These are phyloP conservation scores for Cucumis hystrix DNA, from an alignment of 306 rosid species.

Conservation along the genomic window DNA sequence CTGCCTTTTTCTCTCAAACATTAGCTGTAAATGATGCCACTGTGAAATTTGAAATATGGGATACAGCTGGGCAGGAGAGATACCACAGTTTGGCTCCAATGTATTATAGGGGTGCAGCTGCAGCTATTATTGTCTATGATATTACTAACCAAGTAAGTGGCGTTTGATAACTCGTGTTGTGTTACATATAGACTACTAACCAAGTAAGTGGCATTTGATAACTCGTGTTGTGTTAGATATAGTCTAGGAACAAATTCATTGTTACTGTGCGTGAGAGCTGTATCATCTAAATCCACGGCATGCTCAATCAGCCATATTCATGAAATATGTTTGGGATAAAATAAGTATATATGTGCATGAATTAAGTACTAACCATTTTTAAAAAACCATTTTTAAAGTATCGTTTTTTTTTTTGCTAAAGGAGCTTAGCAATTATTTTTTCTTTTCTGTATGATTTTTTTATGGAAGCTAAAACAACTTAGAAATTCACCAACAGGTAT, in stretches of 20 bases:
- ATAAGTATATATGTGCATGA: not conserved
- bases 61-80: conserved; percentile 56
- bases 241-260: not conserved
- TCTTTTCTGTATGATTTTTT: no score
- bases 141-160: conserved; percentile 42
- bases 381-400: no score
- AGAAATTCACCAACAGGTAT: not conserved
- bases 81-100: conserved; percentile 56
- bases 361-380: not conserved
- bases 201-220: conserved; percentile 25
- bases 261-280: not conserved
- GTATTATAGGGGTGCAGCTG: conserved; percentile 58
- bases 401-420: no score
- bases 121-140: conserved; percentile 51
- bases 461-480: not conserved
- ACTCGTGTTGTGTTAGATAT: not conserved
- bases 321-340: not conserved
- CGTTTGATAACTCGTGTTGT: not conserved
- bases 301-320: not conserved
- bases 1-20: conserved; percentile 57
- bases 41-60: conserved; percentile 57
- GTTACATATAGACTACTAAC: conserved; percentile 12
- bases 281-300: not conserved
- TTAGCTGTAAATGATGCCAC: conserved; percentile 55
- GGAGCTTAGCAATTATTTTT: not conserved